Evolutionary conservation across 2,329 filamentous ascomycete species (phyloP), one percentile per base, ranked within the genome.

Genomic region (Pleoardoris graminearum): DNA sequence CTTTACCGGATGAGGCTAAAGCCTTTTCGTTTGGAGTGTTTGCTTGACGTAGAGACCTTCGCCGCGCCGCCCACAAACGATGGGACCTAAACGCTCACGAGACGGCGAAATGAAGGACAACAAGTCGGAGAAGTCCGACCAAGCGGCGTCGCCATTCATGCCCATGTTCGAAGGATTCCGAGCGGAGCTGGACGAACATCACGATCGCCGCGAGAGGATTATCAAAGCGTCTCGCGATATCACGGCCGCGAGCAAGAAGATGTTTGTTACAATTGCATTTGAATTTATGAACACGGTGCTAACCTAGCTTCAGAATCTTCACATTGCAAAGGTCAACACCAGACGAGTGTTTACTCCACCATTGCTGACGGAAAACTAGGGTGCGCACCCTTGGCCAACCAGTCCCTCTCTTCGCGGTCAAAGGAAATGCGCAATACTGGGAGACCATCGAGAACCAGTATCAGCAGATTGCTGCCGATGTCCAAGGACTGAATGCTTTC

Each of bases 191-290:
- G 94, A 99, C 68, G 85, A 94, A 75, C 93, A 97, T 71, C 90
- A 99, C 73, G 94, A 97, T 75, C 87, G 94, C 14, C 84, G 91
- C 51, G 92, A 97, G 77, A 85, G 88, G 48, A 85, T 96, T 62
- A 89, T 95, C 68, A 99, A 97, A 78, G 88, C 87, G 2, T 95
- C 90, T 7, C 82, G 93, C 57, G 94, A 99, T 72, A 89, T 99
- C 53, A 99, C 94, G 6, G 91, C 91, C 0, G 80, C 91, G 48
- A 96, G 91, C 75, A 99, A 99, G 80, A 99, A 97, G 78, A 95
- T 97, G 91, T 96, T 75, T 76, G 81, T 61, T 27, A 32, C n/a
- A 14, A 12, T 4, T 14, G n/a, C 23, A 30, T 23, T 10, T 36
- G 42, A 11, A 3, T 32, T 3, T 7, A 23, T 22, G 39, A 16